A percentile compares a stretch with the other conserved stretches of the same genome.
These are phyloP conservation scores for Ensete ventricosum DNA, from an alignment of 176 grass and related monocot genomes.

Conservation along the genomic window DNA sequence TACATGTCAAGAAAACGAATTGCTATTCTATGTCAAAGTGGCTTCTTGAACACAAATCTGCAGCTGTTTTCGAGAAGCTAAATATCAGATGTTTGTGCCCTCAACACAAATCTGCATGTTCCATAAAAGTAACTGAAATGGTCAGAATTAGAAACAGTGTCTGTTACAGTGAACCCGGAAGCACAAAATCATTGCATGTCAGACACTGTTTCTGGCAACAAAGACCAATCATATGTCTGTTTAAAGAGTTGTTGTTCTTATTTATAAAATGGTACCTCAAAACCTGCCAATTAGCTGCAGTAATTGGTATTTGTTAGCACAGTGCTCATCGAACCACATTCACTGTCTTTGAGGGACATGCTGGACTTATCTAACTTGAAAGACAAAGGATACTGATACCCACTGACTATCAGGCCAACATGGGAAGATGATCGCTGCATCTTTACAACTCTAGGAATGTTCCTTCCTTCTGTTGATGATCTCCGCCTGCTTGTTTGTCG, in stretches of 20 bases:
- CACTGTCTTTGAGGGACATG: conserved; percentile 64
- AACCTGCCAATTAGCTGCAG: conserved; percentile 41
- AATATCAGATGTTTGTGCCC: neutral
- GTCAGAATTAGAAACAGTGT: neutral
- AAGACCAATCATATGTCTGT: neutral
- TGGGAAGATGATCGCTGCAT: conserved; percentile 86
- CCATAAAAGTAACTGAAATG: neutral
- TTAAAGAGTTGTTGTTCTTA: too few relatives aligned
- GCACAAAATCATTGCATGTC: neutral
- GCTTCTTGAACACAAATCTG: neutral
- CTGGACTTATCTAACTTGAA: conserved; percentile 61
- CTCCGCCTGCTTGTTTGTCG: conserved; percentile 53
- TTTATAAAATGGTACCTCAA: conserved; percentile 30
- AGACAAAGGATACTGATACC: conserved; percentile 45
- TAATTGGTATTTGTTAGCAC: conserved; percentile 52
- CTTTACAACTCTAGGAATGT: conserved; percentile 38
- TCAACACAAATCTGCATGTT: neutral
- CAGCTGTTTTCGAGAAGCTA: neutral
- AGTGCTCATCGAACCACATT: conserved; percentile 77
- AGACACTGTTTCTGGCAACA: neutral
- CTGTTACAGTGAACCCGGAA: neutral
- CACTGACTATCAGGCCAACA: conserved; percentile 31
- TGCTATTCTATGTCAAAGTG: neutral
- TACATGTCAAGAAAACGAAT: neutral
- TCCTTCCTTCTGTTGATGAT: conserved; percentile 29